Evolutionary conservation across 495 filamentous ascomycete species (phyloP), one percentile per base, ranked within the genome.

Genomic region (Xylaria acuta): DNA sequence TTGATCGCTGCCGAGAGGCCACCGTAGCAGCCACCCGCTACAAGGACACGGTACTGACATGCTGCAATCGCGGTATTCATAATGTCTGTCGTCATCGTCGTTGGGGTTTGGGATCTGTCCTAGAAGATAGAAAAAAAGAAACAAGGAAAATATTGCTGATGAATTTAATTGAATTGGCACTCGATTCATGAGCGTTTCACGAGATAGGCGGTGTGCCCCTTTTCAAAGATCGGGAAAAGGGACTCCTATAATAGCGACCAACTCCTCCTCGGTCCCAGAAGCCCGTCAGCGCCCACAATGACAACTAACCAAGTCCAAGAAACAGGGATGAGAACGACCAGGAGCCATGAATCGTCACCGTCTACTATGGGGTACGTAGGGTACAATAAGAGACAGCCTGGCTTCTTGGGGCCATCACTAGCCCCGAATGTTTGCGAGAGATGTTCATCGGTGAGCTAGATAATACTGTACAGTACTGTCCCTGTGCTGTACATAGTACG

Each of bases 21-120:
- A 6, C 83, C 87, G 70, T 93, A 93, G 27, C 88, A 88, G 62
- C 89, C 90, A 30, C 91, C 91, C 32, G 89, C 84, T 43, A 93
- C 76, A 12, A 89, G 77, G 9, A 89, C 79, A 38, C 71, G 81
- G 76, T 82, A 82, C 59, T 76, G 79, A 64, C 73, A 73, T 53
- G 73, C 56, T 22, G 62, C 49, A 36, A 75, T 71, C 51, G 22
- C 36, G 14, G 36, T 32, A n/a, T 56, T 45, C 12, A 69, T n/a
- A 56, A 16, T 11, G 54, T 69, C 41, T 47, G 22, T 69, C 67
- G 45, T 12, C 66, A 59, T 58, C 25, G 45, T 54, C 40, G 63
- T 59, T 69, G 64, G 72, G 25, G 16, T 40, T 65, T 34, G 74
- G 22, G 54, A 71, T 58, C 14, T 27, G 27, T 12, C 11, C 43